These are phyloP conservation scores for Mycena kentingensis DNA, from an alignment of 768 basidiomycete genomes.

Conservation along the genomic window DNA sequence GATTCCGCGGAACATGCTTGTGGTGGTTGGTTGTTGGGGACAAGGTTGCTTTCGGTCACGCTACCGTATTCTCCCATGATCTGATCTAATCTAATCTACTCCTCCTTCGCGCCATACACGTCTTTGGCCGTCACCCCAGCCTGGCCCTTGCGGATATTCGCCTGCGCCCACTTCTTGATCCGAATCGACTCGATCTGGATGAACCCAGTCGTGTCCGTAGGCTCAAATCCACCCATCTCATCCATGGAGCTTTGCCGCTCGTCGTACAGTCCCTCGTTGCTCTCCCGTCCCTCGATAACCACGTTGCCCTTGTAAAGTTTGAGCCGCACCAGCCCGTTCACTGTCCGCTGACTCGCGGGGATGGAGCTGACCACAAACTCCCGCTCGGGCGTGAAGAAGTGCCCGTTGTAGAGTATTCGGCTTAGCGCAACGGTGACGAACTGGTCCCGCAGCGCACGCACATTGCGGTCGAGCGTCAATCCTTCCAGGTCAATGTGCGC, in stretches of 20 bases:
- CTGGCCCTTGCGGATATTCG: conserved; percentile 83
- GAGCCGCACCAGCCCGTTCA: conserved; percentile 89
- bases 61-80: conserved; percentile 12
- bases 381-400: conserved; percentile 99
- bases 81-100: conserved; percentile 13
- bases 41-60: conserved; percentile 16
- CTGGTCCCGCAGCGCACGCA: conserved; percentile 90
- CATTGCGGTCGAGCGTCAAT: conserved; percentile 96
- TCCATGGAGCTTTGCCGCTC: conserved; percentile 97
- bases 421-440: conserved; percentile 91
- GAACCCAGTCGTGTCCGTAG: conserved; percentile 93
- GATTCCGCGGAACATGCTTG: conserved; percentile 79
- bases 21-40: conserved; percentile 26
- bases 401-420: conserved; percentile 95
- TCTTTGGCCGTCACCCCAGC: conserved; percentile 75
- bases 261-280: conserved; percentile 93
- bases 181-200: conserved; percentile 97
- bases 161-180: conserved; percentile 97
- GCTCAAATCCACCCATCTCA: conserved; percentile 97
- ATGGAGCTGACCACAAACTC: conserved; percentile 92
- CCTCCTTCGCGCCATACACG: conserved; percentile 61
- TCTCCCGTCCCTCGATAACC: conserved; percentile 87
- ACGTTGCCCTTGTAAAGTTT: conserved; percentile 97
- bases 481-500: conserved; percentile 98
- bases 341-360: conserved; percentile 92